A percentile compares a stretch with the other conserved stretches of the same genome.
Conservation (phyloP, 768 basidiomycete species). For the Leccinellum rugosiceps region DNA sequence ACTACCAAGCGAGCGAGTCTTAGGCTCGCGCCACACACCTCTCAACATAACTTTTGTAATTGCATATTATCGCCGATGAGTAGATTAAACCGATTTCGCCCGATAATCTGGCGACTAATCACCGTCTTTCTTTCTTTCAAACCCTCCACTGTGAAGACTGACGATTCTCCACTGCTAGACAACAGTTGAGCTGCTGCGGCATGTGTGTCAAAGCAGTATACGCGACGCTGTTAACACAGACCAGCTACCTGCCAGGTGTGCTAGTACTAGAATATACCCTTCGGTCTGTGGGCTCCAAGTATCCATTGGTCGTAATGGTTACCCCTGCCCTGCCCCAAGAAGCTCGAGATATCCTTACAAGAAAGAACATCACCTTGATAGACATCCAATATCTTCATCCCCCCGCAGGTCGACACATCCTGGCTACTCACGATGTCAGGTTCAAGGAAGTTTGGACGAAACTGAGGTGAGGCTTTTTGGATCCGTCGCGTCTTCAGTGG, state of each 20-base stretch:
- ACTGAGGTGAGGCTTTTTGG: conserved; percentile 37
- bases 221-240: conserved; percentile 74
- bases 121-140: not conserved
- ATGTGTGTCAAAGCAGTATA: conserved; percentile 54
- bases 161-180: not conserved
- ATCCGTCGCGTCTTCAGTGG: not conserved
- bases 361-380: conserved; percentile 49
- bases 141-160: not conserved
- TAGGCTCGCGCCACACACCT: too few relatives aligned
- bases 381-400: conserved; percentile 64
- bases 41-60: not conserved
- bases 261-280: conserved; percentile 55
- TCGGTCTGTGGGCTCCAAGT: conserved; percentile 52
- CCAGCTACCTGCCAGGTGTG: conserved; percentile 53
- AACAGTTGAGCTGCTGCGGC: not conserved
- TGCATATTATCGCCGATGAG: not conserved
- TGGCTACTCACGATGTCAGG: conserved; percentile 40
- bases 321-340: conserved; percentile 55
- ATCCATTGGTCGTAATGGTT: conserved; percentile 76
- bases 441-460: conserved; percentile 70
- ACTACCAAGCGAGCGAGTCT: too few relatives aligned
- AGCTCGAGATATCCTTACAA: conserved; percentile 48
- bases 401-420: conserved; percentile 34
- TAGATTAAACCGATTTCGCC: not conserved
- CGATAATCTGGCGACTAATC: not conserved